Conservation (phyloP, 257 asterid species). For the Sherardia arvensis region DNA sequence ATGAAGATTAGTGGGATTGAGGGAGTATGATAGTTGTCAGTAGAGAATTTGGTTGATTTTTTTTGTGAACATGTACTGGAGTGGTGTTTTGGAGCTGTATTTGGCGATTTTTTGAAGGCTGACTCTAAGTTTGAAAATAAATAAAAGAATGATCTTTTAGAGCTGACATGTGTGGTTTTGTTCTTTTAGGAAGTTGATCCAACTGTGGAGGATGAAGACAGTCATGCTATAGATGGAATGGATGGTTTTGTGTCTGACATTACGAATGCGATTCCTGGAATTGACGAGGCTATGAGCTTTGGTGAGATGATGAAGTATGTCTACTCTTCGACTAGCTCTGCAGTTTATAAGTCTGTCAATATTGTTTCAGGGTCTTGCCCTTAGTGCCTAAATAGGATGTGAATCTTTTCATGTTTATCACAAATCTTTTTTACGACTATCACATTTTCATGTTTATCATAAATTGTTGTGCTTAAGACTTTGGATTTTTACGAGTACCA, state of each 20-base stretch:
- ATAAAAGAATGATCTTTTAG: neutral
- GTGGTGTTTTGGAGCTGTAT: neutral
- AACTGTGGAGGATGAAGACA: constrained; percentile 63
- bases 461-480: neutral
- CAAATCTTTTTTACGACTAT: no score
- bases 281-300: constrained; percentile 98
- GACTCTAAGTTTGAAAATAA: neutral
- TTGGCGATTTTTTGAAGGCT: neutral
- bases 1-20: no score
- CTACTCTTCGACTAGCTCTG: constrained; percentile 1
- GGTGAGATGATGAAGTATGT: constrained; percentile 97
- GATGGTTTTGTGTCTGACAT: constrained; percentile 84
- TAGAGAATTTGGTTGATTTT: neutral
- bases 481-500: neutral
- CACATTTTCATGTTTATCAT: no score
- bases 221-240: constrained; percentile 45
- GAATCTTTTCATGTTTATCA: no score
- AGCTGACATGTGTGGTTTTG: neutral
- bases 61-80: neutral
- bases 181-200: constrained; percentile 89
- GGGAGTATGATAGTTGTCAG: neutral
- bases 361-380: no score
- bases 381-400: no score
- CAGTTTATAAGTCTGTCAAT: no score
- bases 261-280: constrained; percentile 92